These are phyloP conservation scores for Phytophthora capsici DNA, from an alignment of 352 stramenopile genomes.

Conservation along the genomic window DNA sequence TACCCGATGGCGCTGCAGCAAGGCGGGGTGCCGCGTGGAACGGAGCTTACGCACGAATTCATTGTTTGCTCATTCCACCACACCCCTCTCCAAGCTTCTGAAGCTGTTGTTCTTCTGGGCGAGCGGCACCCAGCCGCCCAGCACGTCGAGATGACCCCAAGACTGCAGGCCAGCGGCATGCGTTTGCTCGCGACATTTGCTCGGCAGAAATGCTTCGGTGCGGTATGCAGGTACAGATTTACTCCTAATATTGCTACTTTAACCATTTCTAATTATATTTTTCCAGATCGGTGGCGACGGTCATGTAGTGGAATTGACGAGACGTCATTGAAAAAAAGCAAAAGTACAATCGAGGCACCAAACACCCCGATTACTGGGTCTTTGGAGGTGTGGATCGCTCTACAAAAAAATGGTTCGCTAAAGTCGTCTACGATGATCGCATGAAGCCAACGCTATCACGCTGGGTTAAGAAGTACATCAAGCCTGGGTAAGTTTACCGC, in stretches of 20 bases:
- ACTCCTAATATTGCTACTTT: too few relatives aligned
- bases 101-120: background rate
- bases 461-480: background rate
- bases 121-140: background rate
- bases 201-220: background rate
- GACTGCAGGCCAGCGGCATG: background rate
- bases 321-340: background rate
- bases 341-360: background rate
- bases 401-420: background rate
- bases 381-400: background rate
- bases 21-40: background rate
- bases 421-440: background rate
- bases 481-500: background rate
- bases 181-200: background rate
- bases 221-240: background rate
- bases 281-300: background rate
- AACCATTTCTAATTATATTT: too few relatives aligned
- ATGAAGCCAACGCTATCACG: background rate
- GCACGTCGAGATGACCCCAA: background rate
- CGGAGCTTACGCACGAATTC: background rate
- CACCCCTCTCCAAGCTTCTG: background rate
- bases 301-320: background rate
- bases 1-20: background rate
- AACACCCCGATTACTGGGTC: background rate
- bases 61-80: background rate